phyloP scores from a whole-genome alignment of 306 rosid genomes.

The Bauhinia variegata region DNA sequence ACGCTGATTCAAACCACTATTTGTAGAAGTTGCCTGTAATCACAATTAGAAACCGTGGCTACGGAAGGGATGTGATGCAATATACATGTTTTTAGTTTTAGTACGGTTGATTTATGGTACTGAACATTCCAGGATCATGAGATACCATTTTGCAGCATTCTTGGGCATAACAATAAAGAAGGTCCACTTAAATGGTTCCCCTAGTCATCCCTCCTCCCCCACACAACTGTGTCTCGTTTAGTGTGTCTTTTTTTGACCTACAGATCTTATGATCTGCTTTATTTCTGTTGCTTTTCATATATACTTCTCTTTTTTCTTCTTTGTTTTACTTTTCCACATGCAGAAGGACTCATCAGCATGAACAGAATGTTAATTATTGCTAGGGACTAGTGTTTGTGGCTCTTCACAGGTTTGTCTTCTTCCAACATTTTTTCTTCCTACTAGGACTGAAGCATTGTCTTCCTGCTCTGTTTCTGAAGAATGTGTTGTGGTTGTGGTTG shows the following conservation, averaged over 20 bases:
- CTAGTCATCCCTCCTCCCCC: not conserved
- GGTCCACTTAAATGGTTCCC: not conserved
- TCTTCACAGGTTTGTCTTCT: too few species aligned
- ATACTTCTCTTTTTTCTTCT: not conserved
- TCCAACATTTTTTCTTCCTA: too few species aligned
- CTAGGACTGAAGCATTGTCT: too few species aligned
- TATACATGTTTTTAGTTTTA: not conserved
- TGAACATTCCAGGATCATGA: not conserved
- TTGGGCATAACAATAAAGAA: not conserved
- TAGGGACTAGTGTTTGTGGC: constrained; percentile 8
- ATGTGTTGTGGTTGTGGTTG: too few species aligned
- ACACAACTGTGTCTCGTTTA: not conserved
- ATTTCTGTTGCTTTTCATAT: constrained; percentile 6
- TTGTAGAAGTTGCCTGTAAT: constrained; percentile 6
- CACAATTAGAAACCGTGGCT: constrained; percentile 19
- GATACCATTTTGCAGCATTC: constrained; percentile 1
- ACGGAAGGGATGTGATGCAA: constrained; percentile 8
- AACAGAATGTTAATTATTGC: constrained; percentile 23
- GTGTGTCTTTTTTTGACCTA: not conserved
- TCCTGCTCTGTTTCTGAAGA: too few species aligned
- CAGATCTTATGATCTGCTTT: constrained; percentile 26
- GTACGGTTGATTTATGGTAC: not conserved
- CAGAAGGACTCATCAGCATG: constrained; percentile 62
- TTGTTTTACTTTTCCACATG: constrained; percentile 19
- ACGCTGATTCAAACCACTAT: constrained; percentile 9